Base-by-base conservation (phyloP, 192 early-diverging fungal species). In the Coemansia sp. region DNA sequence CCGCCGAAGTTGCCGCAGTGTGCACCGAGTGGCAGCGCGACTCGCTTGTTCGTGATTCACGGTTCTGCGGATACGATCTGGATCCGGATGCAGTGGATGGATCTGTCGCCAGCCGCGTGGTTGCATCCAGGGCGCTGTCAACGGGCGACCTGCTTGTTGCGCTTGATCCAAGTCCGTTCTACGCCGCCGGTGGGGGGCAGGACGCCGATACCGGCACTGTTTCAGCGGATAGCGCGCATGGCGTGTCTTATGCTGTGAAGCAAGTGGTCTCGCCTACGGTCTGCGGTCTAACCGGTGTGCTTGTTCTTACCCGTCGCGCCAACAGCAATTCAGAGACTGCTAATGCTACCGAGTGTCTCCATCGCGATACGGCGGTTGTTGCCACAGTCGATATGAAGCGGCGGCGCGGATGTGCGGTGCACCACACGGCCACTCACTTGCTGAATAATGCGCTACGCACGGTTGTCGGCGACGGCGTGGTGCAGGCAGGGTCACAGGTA, bases 341-440 rank as follows among this genome's bases (percentile, higher is more conserved):
- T 4, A 8, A 8, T 12, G 0, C 50, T 53, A 23, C 19, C 6
- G 18, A 23, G 3, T 26, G 26, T 3, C 76, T 99, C 49, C 56
- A 65, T 5, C 62, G 90, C 11, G 89, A 86, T 6, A 83, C 90
- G 61, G 64, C 80, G 42, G 89, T 95, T 11, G 75, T 84, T 7
- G 85, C 88, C 39, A 84, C 88, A 16, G 93, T 95, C 70, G 92
- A 98, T 64, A 93, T 93, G 85, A 86, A 86, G 37, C 90, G 97
- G 57, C 87, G 97, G 39, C 86, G 83, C 80, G 93, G 94, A 11
- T 75, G 92, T 54, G 87, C 92, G 52, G 95, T 97, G 85, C 96
- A 99, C 86, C 97, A 99, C 77, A 98, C 97, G 56, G 91, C 87
- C 38, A 99, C 97, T 6, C 97, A 99, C 71, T 87, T 98, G 63